These are phyloP conservation scores for Leccinum disarticulatum DNA, from an alignment of 768 basidiomycete species.

Conservation along the genomic window DNA sequence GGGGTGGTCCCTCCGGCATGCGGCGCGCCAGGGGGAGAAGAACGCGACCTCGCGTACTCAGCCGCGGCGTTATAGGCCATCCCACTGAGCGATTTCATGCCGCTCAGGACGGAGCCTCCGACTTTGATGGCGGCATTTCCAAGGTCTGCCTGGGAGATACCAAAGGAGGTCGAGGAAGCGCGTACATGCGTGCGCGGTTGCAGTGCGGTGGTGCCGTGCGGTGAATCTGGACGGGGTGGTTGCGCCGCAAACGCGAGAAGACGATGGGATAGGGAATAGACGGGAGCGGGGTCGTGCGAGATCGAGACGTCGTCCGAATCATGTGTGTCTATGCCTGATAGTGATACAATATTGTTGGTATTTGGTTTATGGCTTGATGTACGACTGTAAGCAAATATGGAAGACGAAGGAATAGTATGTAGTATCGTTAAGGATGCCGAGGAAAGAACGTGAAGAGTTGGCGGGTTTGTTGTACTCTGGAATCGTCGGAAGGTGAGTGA, in stretches of 20 bases:
- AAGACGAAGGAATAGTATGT: constrained; percentile 47
- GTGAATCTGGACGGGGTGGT: constrained; percentile 29
- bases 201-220: constrained; percentile 16
- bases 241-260: constrained; percentile 61
- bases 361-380: constrained; percentile 33
- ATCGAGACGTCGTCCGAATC: constrained; percentile 17
- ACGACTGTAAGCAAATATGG: constrained; percentile 46
- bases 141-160: constrained; percentile 47
- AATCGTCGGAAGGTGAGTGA: constrained; percentile 1
- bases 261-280: constrained; percentile 58
- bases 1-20: constrained; percentile 3
- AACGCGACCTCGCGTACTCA: constrained; percentile 40
- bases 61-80: constrained; percentile 53
- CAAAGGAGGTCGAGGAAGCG: constrained; percentile 28
- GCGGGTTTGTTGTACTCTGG: constrained; percentile 59
- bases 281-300: constrained; percentile 39
- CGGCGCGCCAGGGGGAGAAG: neutral
- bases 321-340: constrained; percentile 34
- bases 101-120: constrained; percentile 60
- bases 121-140: constrained; percentile 57
- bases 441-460: constrained; percentile 56
- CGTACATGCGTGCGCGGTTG: constrained; percentile 24
- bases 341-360: constrained; percentile 42
- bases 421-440: constrained; percentile 51
- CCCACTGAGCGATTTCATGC: constrained; percentile 63